Evolutionary conservation across 768 basidiomycete genomes (phyloP).

Genomic region (Collybia sordida): DNA sequence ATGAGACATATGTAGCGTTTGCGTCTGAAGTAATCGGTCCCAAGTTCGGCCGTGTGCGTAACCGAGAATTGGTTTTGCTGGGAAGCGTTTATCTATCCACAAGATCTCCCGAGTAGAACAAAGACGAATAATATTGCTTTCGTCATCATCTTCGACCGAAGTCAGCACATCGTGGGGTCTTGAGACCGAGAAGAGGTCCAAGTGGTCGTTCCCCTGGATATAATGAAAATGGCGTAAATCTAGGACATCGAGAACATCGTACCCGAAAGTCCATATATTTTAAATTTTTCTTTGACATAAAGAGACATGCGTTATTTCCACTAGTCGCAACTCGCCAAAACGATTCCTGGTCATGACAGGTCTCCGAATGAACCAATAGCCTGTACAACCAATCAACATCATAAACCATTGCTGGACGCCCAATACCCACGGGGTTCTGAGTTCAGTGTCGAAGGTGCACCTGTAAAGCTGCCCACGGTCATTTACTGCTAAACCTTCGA

Average conservation of each 20-base stretch:
- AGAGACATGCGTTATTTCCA: constrained; percentile 31
- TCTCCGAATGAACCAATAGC: constrained; percentile 7
- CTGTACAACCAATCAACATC: constrained; percentile 5
- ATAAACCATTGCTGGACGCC: neutral
- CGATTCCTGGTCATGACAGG: constrained; percentile 17
- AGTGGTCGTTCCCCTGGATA: constrained; percentile 26
- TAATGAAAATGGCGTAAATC: neutral
- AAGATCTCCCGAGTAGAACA: constrained; percentile 61
- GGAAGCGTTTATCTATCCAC: constrained; percentile 69
- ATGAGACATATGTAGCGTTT: constrained; percentile 37
- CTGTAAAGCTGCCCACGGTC: constrained; percentile 52
- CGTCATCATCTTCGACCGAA: constrained; percentile 44
- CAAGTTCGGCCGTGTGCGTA: constrained; percentile 59
- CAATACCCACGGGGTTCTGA: constrained; percentile 38
- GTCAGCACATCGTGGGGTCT: constrained; percentile 45
- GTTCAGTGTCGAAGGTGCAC: constrained; percentile 35
- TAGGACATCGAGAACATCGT: constrained; percentile 14
- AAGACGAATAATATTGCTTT: constrained; percentile 48
- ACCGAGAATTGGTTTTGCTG: constrained; percentile 56
- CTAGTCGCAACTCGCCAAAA: constrained; percentile 57
- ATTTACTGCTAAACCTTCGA: constrained; percentile 45
- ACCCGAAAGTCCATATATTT: constrained; percentile 59
- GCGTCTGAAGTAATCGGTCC: constrained; percentile 55
- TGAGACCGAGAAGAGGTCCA: constrained; percentile 33
- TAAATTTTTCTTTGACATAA: constrained; percentile 46